These are phyloP conservation scores for Leccinum rimulosum DNA, from an alignment of 768 basidiomycete species.

Conservation along the genomic window DNA sequence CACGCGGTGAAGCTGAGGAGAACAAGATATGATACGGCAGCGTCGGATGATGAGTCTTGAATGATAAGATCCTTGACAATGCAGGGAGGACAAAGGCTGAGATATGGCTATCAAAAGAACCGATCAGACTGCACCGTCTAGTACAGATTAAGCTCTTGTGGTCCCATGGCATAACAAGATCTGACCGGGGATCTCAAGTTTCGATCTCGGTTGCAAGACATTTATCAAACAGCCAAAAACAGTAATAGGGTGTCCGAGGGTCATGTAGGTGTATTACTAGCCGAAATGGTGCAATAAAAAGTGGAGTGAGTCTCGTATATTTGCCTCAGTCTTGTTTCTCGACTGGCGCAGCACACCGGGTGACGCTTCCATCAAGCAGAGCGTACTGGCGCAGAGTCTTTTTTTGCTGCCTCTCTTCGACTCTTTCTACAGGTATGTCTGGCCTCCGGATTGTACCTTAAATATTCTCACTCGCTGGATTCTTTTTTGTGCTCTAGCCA, in stretches of 20 bases:
- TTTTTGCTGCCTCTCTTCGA: not conserved
- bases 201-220: not conserved
- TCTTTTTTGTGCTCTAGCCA: not conserved
- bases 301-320: slow-evolving; percentile 26
- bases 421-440: not conserved
- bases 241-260: slow-evolving; percentile 25
- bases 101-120: not conserved
- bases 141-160: not conserved
- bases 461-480: not conserved
- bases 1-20: not conserved
- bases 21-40: not conserved
- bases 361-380: not conserved
- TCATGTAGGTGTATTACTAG: slow-evolving; percentile 13
- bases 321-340: not conserved
- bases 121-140: not conserved
- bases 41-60: not conserved
- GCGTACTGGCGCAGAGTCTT: no score
- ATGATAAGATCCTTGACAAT: not conserved
- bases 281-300: slow-evolving; percentile 27
- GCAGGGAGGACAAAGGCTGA: slow-evolving; percentile 1
- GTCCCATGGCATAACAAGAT: not conserved
- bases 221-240: not conserved
- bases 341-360: not conserved
- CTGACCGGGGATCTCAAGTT: not conserved
- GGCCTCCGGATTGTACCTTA: not conserved